A percentile compares a stretch with the other conserved stretches of the same genome.
phyloP scores from a whole-genome alignment of 371 early-diverging fungal species.

The Mucor mucedo region DNA sequence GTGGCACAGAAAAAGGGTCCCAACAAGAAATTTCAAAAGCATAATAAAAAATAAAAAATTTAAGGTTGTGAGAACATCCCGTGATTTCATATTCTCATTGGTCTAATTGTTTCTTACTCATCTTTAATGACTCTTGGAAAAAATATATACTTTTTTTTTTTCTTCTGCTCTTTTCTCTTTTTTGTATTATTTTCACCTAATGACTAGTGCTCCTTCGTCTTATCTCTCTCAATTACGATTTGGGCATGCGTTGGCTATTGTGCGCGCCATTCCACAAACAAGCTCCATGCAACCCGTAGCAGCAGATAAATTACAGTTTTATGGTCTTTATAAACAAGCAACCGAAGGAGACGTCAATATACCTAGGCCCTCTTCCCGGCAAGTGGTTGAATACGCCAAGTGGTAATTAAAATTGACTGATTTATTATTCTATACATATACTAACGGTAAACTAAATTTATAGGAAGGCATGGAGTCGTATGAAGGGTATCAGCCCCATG shows the following conservation, averaged over 20 bases:
- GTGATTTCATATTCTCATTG: conserved; percentile 10
- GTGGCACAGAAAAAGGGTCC: background rate
- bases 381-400: conserved; percentile 34
- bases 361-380: conserved; percentile 36
- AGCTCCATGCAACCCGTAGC: conserved; percentile 55
- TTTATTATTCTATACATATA: background rate
- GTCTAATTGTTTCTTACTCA: conserved; percentile 12
- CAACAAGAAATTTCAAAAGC: conserved; percentile 2
- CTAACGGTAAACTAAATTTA: background rate
- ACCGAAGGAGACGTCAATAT: conserved; percentile 68
- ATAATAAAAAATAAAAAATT: conserved; percentile 2
- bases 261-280: conserved; percentile 28
- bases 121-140: background rate
- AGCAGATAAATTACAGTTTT: conserved; percentile 71
- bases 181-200: background rate
- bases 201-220: conserved; percentile 1
- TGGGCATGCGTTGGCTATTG: conserved; percentile 27
- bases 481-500: conserved; percentile 36
- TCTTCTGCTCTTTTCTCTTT: background rate
- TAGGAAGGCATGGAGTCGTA: conserved; percentile 39
- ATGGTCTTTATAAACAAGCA: conserved; percentile 79
- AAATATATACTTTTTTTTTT: conserved; percentile 2
- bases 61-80: background rate
- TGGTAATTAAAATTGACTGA: conserved; percentile 17
- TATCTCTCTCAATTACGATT: conserved; percentile 24